Evolutionary conservation across 805 yeast species (phyloP), one percentile per base, ranked within the genome.

Genomic region (Komagataella mondaviorum): DNA sequence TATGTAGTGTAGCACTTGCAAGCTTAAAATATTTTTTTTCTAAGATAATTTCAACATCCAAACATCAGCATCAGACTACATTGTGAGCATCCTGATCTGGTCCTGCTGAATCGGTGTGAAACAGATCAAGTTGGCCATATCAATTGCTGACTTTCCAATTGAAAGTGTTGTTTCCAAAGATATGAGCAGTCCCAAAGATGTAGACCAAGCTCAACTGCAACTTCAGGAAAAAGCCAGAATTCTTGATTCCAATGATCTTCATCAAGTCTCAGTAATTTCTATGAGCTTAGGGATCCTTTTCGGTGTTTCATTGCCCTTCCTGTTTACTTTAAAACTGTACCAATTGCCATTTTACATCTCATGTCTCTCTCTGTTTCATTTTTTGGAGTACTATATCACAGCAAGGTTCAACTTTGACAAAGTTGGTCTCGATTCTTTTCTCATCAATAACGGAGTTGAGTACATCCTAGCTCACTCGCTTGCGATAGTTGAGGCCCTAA

Each of bases 321-420:
- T 68, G 2, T 61, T 66, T 4, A 51, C 55, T 8, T 49, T 64
- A 2, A 51, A 52, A 1, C 66, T 71, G 56, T 65, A 61, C 46
- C 64, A 70, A 5, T 61, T 71, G 24, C 60, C 76, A 4, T 14
- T 79, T 0, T 88, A 85, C 62, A 53, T 84, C 7, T 63, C 73
- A 8, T 63, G 76, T 1, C 61, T 86, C 7, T 63, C 83, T 2
- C 23, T 73, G 0, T 93, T 91, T 67, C 98, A 93, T 63, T 77
- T 86, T 57, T 62, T 87, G 18, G 99, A 93, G 67, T 93, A 83
- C 63, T 78, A 76, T 59, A 76, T 81, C 45, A 93, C 99, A 0
- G 89, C 96, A 0, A 67, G 70, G 50, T 88, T 72, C 66, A 89
- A 91, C 60, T 72, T 81, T 3, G 63, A 71, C 3, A 80, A 82